Base-by-base conservation (phyloP, 768 basidiomycete genomes). In the Rhodotorula diobovata region DNA sequence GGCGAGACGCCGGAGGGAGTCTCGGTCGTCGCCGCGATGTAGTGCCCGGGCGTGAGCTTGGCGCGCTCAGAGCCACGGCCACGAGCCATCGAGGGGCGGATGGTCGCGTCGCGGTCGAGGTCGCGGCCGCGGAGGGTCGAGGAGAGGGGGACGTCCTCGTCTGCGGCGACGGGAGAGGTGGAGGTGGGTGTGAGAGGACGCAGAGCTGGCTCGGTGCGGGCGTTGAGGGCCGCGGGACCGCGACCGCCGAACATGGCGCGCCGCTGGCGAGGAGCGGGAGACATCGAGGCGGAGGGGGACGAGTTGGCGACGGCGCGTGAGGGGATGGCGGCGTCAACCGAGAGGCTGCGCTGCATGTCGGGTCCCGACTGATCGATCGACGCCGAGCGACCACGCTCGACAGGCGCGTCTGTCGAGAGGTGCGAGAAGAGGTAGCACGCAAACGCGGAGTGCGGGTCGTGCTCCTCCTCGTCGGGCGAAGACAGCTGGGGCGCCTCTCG, bases 401-500 rank as follows among this genome's bases (percentile, higher is more conserved):
- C 25, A 0, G 67, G 54, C 16, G 59, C 60, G 0, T 57, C 61
- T n/a, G 61, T 41, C 10, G 64, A 45, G 8, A 69, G 61, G 58
- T 73, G 72, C 8, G 72, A 69, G 72, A 73, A 73, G 51, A 73
- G 72, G 54, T 73, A 73, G 62, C 68, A 66, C 28, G 72, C 72
- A 58, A 73, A 73, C 0, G 72, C 68, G 11, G 72, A 73, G n/a
- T 73, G 68, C 9, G 46, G 58, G 43, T 70, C 72, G 57, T 63
- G 66, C 25, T 32, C 35, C 25, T 62, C 50, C 14, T n/a, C 20
- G 41, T 32, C 32, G 2, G 53, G 37, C 0, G 45, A 28, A 25
- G 25, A 35, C 4, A 21, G 9, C 30, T 57, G n/a, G 12, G 61
- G 7, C 57, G 55, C 32, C 48, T 35, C 43, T 62, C 48, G 37